Evolutionary conservation across 2,329 filamentous ascomycete genomes (phyloP).

Genomic region (Alternaria burnsii): DNA sequence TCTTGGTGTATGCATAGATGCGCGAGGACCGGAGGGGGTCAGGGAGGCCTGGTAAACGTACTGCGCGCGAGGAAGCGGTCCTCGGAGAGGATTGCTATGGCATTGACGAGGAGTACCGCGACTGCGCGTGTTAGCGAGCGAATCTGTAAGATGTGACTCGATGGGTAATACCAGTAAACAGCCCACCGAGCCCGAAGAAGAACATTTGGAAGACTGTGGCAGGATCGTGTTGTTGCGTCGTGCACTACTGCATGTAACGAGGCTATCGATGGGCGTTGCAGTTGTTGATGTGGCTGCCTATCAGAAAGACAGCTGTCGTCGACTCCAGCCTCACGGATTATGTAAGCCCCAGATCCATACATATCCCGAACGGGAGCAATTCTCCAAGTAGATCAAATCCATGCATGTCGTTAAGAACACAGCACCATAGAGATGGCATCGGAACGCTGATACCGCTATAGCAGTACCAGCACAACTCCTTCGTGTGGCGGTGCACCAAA

Average conservation of each 20-base stretch:
- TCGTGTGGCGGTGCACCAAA: neutral
- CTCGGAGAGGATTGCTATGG: slow-evolving; percentile 91
- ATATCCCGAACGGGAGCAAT: neutral
- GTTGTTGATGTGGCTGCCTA: slow-evolving; percentile 25
- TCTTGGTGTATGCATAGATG: neutral
- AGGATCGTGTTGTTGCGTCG: neutral
- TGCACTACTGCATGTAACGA: neutral
- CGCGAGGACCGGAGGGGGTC: neutral
- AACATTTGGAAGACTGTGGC: slow-evolving; percentile 62
- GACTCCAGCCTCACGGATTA: slow-evolving; percentile 12
- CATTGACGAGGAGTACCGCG: slow-evolving; percentile 88
- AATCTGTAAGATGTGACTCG: slow-evolving; percentile 7
- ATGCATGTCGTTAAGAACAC: neutral
- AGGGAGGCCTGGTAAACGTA: slow-evolving; percentile 53
- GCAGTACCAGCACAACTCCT: neutral
- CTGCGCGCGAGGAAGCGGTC: slow-evolving; percentile 88
- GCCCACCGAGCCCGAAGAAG: slow-evolving; percentile 73
- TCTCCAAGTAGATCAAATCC: neutral
- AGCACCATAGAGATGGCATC: neutral
- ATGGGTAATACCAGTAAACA: slow-evolving; percentile 72
- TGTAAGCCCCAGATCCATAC: slow-evolving; percentile 10
- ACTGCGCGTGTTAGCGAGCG: slow-evolving; percentile 60
- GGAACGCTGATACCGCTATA: neutral
- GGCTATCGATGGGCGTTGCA: neutral
- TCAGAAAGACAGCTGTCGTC: slow-evolving; percentile 34